These are phyloP conservation scores for Solanum corneliomulleri DNA, from an alignment of 257 asterid genomes.

Conservation along the genomic window DNA sequence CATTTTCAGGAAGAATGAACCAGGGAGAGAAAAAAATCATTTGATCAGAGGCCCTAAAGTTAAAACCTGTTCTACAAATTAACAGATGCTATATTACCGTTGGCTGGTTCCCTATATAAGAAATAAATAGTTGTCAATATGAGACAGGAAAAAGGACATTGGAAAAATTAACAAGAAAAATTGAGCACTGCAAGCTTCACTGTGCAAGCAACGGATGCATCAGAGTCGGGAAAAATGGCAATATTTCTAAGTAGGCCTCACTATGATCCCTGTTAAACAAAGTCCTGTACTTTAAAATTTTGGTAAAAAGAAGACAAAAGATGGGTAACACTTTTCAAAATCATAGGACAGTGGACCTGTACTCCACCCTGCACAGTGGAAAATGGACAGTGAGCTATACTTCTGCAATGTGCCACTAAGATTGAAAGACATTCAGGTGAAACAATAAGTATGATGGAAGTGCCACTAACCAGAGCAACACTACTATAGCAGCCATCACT, in stretches of 20 bases:
- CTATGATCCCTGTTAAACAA: neutral
- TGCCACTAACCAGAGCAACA: neutral
- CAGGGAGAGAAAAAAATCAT: neutral
- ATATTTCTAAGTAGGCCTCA: neutral
- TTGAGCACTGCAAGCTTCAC: neutral
- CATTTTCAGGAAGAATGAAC: neutral
- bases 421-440: neutral
- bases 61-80: neutral
- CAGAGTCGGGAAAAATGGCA: neutral
- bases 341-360: constrained; percentile 43
- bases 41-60: neutral
- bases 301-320: constrained; percentile 20
- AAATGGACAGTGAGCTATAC: constrained; percentile 65
- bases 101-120: neutral
- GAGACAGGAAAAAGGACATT: neutral
- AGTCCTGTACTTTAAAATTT: neutral
- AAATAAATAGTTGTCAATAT: neutral
- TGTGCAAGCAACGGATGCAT: neutral
- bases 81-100: neutral
- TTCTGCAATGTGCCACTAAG: constrained; percentile 14
- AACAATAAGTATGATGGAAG: constrained; percentile 15
- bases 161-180: neutral
- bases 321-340: constrained; percentile 17
- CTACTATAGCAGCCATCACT: constrained; percentile 15
- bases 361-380: constrained; percentile 59